Evolutionary conservation across 1,284 basidiomycete species (phyloP), one percentile per base, ranked within the genome.

Genomic region (Melampsora abietis-canadensis): DNA sequence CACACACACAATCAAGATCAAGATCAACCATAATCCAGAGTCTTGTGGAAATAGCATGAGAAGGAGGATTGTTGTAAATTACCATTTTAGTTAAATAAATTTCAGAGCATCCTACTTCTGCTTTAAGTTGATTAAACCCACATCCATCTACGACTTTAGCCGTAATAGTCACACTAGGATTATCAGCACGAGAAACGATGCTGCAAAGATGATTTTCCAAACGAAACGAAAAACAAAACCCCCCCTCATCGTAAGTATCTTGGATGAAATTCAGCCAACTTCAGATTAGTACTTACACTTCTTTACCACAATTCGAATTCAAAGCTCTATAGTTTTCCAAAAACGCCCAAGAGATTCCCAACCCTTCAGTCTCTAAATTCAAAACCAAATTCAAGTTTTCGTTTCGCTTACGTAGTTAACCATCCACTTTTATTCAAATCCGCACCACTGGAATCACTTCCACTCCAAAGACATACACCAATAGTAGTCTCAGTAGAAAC

Each of bases 81-180:
- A 72, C 68, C 34, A 63, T 72, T 72, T 72, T 72, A 34, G 68
- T 72, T 27, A 72, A 44, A 51, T 61, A 72, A 14, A 72, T 27
- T 34, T 72, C 48, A 47, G 60, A 47, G 30, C 68, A 72, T 19
- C 68, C 68, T 17, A 51, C 61, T 40, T 63, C 37, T 27, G 47
- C 60, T 6, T 61, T 34, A 47, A 59, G 57, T 24, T 44, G 30
- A 31, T 64, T 51, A 12, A 72, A 47, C 2, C 47, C 46, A 54
- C 68, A 72, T 63, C 61, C 68, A 37, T 72, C 68, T 7, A 72
- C 15, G 2, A 72, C 68, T 47, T 54, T 64, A 19, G 61, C 68
- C 21, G 68, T 64, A 24, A 72, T 63, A 19, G 44, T 63, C 7
- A 51, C 21, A n/a, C 40, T 60, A 1, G 68, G 68, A 51, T 60